phyloP scores from a whole-genome alignment of 2,329 filamentous ascomycete species.

The Blastomyces emzantsi region DNA sequence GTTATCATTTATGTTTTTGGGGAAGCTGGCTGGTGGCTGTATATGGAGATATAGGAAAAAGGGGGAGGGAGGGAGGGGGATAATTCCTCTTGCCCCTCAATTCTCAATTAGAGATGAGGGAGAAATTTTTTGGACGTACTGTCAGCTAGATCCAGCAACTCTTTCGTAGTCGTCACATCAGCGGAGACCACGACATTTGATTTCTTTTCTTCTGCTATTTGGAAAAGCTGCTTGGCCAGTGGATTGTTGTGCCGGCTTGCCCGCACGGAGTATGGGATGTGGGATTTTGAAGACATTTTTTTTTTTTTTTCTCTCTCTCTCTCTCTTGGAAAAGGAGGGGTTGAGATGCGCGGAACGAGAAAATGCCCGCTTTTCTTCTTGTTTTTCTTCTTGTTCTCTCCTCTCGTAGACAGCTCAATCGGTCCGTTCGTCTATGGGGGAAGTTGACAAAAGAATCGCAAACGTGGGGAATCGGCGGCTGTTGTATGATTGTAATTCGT shows the following conservation, averaged over 20 bases:
- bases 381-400: too few species aligned
- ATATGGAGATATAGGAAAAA: neutral
- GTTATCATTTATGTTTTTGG: neutral
- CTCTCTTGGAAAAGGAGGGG: too few species aligned
- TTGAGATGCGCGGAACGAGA: too few species aligned
- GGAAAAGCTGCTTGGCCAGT: constrained; percentile 37
- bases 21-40: too few species aligned
- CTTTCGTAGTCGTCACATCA: constrained; percentile 40
- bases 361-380: too few species aligned
- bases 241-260: constrained; percentile 36
- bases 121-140: constrained; percentile 26
- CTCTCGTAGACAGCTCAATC: too few species aligned
- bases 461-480: too few species aligned
- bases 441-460: too few species aligned
- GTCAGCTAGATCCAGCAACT: constrained; percentile 40
- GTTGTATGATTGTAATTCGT: too few species aligned
- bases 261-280: constrained; percentile 32
- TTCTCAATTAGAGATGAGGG: neutral
- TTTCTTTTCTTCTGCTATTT: constrained; percentile 39
- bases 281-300: constrained; percentile 38
- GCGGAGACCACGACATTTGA: constrained; percentile 43
- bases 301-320: too few species aligned
- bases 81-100: neutral
- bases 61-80: neutral
- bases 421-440: too few species aligned